These are phyloP conservation scores for Hypocreales sp. DNA, from an alignment of 2,329 filamentous ascomycete species.

Conservation along the genomic window DNA sequence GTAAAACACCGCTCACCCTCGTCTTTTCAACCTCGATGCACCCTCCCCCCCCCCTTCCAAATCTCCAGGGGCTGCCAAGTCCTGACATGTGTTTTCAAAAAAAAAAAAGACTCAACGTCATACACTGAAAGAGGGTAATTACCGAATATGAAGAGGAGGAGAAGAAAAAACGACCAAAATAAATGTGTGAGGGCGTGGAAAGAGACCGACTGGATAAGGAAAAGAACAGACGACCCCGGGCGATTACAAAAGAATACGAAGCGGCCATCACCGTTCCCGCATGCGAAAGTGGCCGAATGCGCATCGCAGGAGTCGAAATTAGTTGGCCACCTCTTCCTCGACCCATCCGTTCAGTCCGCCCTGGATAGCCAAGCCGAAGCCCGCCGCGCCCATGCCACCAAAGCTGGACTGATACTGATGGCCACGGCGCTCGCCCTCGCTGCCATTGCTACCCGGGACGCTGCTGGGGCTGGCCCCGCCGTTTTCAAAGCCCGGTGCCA, in stretches of 20 bases:
- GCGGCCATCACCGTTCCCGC: slow-evolving; percentile 14
- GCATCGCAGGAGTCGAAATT: slow-evolving; percentile 7
- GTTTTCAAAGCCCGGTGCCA: slow-evolving; percentile 49
- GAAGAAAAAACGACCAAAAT: slow-evolving; percentile 3
- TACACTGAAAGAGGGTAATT: slow-evolving; percentile 17
- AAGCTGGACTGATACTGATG: slow-evolving; percentile 53
- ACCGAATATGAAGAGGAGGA: slow-evolving; percentile 10
- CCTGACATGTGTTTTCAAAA: too few relatives aligned
- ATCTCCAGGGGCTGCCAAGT: too few relatives aligned
- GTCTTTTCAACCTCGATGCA: too few relatives aligned
- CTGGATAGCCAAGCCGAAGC: slow-evolving; percentile 47
- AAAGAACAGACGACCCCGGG: slow-evolving; percentile 9
- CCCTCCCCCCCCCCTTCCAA: too few relatives aligned
- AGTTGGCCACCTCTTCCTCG: slow-evolving; percentile 50
- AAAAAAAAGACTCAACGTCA: slow-evolving; percentile 10
- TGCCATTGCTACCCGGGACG: slow-evolving; percentile 25
- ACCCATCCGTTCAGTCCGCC: slow-evolving; percentile 52
- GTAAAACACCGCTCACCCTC: too few relatives aligned
- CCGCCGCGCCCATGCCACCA: slow-evolving; percentile 39
- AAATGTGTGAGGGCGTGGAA: slow-evolving; percentile 3
- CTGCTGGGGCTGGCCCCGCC: slow-evolving; percentile 36
- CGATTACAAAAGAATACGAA: slow-evolving; percentile 29
- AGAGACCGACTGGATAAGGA: slow-evolving; percentile 7
- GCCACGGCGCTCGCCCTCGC: slow-evolving; percentile 41
- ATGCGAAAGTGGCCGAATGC: slow-evolving; percentile 6